phyloP scores from a whole-genome alignment of 345 rosid species.

The Schrenkiella parvula region DNA sequence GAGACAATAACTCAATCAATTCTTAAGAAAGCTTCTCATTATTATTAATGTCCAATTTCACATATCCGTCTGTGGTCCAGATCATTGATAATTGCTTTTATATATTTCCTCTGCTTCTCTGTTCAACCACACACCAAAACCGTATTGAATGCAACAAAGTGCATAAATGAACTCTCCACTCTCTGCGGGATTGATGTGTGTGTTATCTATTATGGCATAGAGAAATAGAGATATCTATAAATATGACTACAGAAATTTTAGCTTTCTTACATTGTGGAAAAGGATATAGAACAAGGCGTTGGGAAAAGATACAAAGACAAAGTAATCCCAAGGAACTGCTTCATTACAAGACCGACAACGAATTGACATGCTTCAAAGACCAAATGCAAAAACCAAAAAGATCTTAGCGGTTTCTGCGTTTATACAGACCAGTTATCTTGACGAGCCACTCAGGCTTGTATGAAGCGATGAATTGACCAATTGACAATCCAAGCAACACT shows the following conservation, averaged over 20 bases:
- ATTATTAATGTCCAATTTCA: background rate
- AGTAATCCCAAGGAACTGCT: background rate
- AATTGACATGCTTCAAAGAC: background rate
- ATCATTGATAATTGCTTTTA: background rate
- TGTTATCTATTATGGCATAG: background rate
- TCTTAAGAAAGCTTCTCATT: background rate
- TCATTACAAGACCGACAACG: background rate
- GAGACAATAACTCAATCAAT: background rate
- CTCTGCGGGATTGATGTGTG: background rate
- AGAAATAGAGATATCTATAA: background rate
- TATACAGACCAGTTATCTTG: background rate
- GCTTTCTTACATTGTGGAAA: background rate
- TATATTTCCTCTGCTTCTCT: background rate
- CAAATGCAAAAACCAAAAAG: background rate
- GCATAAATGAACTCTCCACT: background rate
- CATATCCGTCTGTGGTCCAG: background rate
- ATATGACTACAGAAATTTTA: background rate
- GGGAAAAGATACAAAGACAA: background rate
- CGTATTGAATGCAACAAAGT: background rate
- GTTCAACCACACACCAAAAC: background rate
- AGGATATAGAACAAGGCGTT: background rate
- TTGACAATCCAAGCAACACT: background rate
- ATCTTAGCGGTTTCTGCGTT: background rate
- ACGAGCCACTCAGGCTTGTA: background rate
- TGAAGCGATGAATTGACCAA: background rate